Evolutionary conservation across 495 filamentous ascomycete genomes (phyloP), one percentile per base, ranked within the genome.

Genomic region (Articulospora tetracladia): DNA sequence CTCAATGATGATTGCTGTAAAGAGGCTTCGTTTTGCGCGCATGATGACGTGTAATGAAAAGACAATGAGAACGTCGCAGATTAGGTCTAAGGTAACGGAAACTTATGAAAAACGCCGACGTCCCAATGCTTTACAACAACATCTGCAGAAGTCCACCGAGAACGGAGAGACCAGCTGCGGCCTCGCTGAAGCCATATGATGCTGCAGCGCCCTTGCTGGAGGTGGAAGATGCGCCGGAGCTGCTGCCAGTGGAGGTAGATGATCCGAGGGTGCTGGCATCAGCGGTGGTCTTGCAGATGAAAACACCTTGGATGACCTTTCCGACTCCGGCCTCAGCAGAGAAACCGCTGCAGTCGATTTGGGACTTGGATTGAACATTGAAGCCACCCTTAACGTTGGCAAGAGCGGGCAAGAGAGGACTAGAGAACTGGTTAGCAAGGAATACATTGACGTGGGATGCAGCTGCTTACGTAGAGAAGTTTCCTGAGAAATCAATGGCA

Each of bases 401-500:
- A 23, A 98, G 79, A 15, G 69, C 66, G 36, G 89, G 86, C 27
- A 97, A 78, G 26, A 77, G 67, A 55, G 91, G 84, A 56, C 93
- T 97, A 65, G 13, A 56, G 57, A 25, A 25, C 57, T 69, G 57
- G 64, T 69, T 61, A 61, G 63, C 23, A n/a, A n/a, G n/a, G n/a
- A n/a, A n/a, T n/a, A n/a, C n/a, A n/a, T n/a, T n/a, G n/a, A n/a
- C n/a, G n/a, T n/a, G n/a, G n/a, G n/a, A 7, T 11, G 48, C 47
- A 49, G 1, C 11, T 22, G 83, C 92, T 79, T 80, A 97, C 89
- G 83, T 77, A 53, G 83, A 82, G 73, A 97, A 95, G 75, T 83
- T 86, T 68, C 94, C 94, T 67, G 84, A 85, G 75, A 97, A 85
- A 77, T 96, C 90, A 73, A 99, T 77, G 60, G 93, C 93, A 75